phyloP scores from a whole-genome alignment of 257 asterid genomes.

The Solanum habrochaites region DNA sequence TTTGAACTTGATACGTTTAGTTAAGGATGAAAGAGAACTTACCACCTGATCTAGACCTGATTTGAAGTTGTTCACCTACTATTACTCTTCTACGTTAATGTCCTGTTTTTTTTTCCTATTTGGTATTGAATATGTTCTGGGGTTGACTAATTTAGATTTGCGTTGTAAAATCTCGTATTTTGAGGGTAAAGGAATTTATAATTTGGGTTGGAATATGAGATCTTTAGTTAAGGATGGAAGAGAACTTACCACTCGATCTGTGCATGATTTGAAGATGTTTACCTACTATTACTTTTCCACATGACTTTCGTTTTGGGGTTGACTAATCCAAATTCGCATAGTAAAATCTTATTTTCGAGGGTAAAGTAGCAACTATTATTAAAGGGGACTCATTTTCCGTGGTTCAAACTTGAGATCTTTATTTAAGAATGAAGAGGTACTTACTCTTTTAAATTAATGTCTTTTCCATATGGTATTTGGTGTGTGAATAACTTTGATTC shows the following conservation, averaged over 20 bases:
- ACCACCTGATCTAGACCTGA: background rate
- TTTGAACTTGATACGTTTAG: background rate
- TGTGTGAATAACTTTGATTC: background rate
- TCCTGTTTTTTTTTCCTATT: background rate
- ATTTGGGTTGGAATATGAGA: accelerated
- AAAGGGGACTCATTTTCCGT: background rate
- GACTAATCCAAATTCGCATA: background rate
- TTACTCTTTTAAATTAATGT: background rate
- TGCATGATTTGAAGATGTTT: background rate
- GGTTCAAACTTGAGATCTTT: background rate
- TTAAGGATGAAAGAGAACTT: background rate
- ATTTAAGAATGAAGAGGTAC: background rate
- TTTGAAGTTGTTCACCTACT: background rate
- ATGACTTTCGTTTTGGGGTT: background rate
- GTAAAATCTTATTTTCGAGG: too few relatives aligned
- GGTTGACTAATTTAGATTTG: background rate
- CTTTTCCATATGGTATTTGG: too few relatives aligned
- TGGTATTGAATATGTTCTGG: background rate
- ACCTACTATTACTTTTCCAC: background rate
- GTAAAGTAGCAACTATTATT: background rate
- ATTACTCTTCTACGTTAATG: background rate
- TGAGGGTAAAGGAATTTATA: background rate
- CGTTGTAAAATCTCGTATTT: background rate
- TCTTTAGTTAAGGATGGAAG: background rate
- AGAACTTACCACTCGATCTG: background rate